Percentiles rank a stretch among this genome's conserved stretches.
Evolutionary conservation across 83 land plant species (phyloP).

Genomic region (Isoetes engelmannii): DNA sequence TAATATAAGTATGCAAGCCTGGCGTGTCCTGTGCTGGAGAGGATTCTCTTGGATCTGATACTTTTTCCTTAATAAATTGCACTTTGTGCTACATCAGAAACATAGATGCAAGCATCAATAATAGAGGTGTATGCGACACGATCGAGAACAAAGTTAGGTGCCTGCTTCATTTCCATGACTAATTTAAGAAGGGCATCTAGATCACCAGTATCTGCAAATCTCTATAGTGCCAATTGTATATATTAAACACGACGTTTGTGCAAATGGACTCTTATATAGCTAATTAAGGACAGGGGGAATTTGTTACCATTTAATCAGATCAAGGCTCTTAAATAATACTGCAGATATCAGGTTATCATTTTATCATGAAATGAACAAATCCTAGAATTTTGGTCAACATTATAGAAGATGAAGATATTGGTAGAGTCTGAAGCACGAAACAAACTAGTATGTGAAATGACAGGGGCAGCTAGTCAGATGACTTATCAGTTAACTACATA

Average conservation of each 20-base stretch:
- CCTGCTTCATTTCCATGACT: constrained; percentile 46
- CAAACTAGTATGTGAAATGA: too few species aligned
- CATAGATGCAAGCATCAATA: constrained; percentile 46
- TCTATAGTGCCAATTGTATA: constrained; percentile 15
- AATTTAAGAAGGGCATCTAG: constrained; percentile 32
- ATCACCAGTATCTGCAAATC: constrained; percentile 35
- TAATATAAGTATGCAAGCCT: too few species aligned
- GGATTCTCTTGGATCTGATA: too few species aligned
- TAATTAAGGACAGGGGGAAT: background rate
- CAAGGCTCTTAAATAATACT: too few species aligned
- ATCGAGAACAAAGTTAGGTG: constrained; percentile 26
- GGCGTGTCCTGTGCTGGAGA: too few species aligned
- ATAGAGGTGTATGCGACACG: constrained; percentile 47
- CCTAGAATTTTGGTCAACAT: background rate
- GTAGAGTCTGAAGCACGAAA: too few species aligned
- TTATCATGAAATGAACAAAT: background rate
- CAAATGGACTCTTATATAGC: background rate
- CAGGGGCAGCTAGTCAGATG: too few species aligned
- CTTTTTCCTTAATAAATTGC: too few species aligned
- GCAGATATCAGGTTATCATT: background rate
- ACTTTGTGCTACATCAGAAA: too few species aligned
- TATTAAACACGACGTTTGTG: background rate
- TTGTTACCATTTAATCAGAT: constrained; percentile 26
- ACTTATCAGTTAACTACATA: too few species aligned
- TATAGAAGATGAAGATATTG: too few species aligned